Base-by-base conservation (phyloP, 1,284 basidiomycete genomes). In the Irpex rosettiformis region DNA sequence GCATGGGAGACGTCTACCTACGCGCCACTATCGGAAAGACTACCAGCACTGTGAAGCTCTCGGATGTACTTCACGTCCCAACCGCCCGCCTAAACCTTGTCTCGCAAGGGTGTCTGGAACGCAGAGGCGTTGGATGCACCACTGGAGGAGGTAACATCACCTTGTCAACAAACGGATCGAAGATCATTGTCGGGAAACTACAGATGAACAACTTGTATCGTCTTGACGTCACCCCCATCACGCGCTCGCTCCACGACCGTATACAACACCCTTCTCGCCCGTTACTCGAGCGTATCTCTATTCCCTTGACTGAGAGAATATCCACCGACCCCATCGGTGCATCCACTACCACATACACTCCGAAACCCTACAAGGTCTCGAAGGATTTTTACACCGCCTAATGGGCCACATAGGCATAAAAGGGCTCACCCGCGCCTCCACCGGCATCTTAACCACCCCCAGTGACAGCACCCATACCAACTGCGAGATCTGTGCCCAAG, bases 341-440 rank as follows among this genome's bases (percentile, higher is more conserved):
- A 11, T 8, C 16, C 10, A 8, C 43, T 18, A 45, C 43, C 18
- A 18, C 43, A 18, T 45, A 11, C 21, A 45, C 10, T 11, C 43
- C 10, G 48, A 28, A 25, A 51, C 10, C 13, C 3, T 24, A 10
- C 3, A 28, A 22, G 22, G 48, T 28, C 21, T 27, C 48, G 16
- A 10, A 21, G 48, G 48, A 27, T 51, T 51, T 51, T 51, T 51
- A n/a, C 48, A 51, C 48, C 48, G 48, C 48, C 48, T 51, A 25
- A 11, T 51, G 21, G 48, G 48, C 27, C 48, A 51, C 48, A 51
- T 51, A 51, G 48, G 48, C 48, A 24, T 51, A 18, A 51, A 51
- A 51, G 48, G 48, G 24, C 48, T 51, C 10, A 6, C 7, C 5
- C 48, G 48, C 27, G 25, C 18, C 13, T 8, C 18, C 22, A 27